Evolutionary conservation across 768 basidiomycete genomes (phyloP), one percentile per base, ranked within the genome.

Genomic region (Kockovaella imperatae): DNA sequence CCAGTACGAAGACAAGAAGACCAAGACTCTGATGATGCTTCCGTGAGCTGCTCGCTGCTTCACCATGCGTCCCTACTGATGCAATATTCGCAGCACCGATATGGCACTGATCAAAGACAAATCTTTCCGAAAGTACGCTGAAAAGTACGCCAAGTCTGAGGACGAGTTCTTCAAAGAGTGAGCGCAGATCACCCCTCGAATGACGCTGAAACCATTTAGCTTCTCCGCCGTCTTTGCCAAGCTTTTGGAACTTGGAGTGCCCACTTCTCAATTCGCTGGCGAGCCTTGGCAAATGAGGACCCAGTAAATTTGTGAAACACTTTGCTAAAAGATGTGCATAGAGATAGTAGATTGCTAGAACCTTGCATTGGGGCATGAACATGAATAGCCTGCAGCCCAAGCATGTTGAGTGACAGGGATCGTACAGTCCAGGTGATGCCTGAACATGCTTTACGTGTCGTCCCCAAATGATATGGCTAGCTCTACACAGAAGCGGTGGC

Each of bases 81-180:
- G 39, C 17, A 3, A 21, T 13, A 5, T 32, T 3, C 38, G 18
- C 21, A 85, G 83, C 29, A 84, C 89, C 62, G 90, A 95, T 74
- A 89, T 89, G 70, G 82, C 85, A 45, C 77, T 97, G 48, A 77
- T 78, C 53, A 82, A 84, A 70, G 93, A 97, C 76, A 95, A 88
- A 80, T 76, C 75, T 56, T 96, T 96, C 80, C 86, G 83, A 76
- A 87, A 88, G 73, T 81, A 75, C 62, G 84, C 85, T 47, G 81
- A 87, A 74, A 79, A 81, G 15, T 97, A 96, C 64, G 90, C 93
- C 26, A 78, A 86, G 31, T 80, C 83, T 66, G 79, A 85, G 69
- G 79, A 84, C 5, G 75, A 86, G 18, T 99, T 86, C 80, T 96
- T 96, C 79, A 83, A 83, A 69, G 93, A 96, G 87, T 95, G 69